These are phyloP conservation scores for Fusarium sp. DNA, from an alignment of 2,329 filamentous ascomycete species.

Conservation along the genomic window DNA sequence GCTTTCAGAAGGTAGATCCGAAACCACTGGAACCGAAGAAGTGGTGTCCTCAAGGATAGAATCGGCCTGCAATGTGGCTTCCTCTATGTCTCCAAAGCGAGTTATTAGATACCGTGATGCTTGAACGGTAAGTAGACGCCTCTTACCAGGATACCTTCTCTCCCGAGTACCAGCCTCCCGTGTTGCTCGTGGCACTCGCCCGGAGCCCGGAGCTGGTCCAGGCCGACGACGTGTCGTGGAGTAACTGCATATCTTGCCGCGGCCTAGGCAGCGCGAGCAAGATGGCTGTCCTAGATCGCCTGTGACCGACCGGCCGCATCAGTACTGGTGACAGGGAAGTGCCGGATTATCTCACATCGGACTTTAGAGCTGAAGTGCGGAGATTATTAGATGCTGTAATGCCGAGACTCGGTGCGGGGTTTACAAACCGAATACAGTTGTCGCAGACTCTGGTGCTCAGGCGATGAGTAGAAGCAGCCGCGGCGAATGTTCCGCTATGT, in stretches of 20 bases:
- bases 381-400: not conserved
- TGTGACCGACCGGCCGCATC: not conserved
- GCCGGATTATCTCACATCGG: not conserved
- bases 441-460: not conserved
- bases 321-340: not conserved
- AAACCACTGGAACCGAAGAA: no score
- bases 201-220: not conserved
- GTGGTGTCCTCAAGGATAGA: no score
- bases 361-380: not conserved
- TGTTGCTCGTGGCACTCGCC: not conserved
- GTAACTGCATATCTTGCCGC: not conserved
- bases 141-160: not conserved
- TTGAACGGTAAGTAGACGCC: accelerated
- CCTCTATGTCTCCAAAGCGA: accelerated
- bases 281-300: not conserved
- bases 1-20: not conserved
- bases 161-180: not conserved
- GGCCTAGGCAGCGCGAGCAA: not conserved
- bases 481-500: not conserved
- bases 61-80: not conserved
- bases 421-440: not conserved
- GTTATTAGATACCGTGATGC: not conserved
- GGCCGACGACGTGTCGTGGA: not conserved
- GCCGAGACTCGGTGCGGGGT: not conserved
- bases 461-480: not conserved